Base-by-base conservation (phyloP, 2,329 filamentous ascomycete species). In the Beauveria caledonica region DNA sequence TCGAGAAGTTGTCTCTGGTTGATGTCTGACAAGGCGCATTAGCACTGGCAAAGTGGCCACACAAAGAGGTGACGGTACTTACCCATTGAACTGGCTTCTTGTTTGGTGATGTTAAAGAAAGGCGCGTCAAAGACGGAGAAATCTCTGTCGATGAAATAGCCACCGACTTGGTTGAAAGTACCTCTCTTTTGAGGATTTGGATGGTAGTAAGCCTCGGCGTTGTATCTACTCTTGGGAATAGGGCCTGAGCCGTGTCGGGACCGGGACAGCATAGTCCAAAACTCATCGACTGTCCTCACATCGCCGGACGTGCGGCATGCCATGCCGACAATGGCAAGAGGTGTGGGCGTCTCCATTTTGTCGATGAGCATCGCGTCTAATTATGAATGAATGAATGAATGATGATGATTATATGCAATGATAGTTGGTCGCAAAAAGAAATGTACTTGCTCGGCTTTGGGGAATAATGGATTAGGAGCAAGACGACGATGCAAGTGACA, bases 1-100 rank as follows among this genome's bases (percentile, higher is more conserved):
- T 84, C 80, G 1, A 83, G 71, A 8, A 81, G 71, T 21, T 81
- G 70, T 1, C 81, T 73, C 61, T 83, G 80, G 62, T 83, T 80
- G 0, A 81, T 81, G 53, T 84, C 80, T 67, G 62, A 17, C 5
- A 3, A n/a, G 15, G 3, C n/a, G 9, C 13, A 33, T 61, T 45
- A 61, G 59, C 27, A 42, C 33, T 10, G 10, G 46, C 23, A 8
- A 21, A 1, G 6, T 15, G 10, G 23, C 33, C 17, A 8, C 52
- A 27, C 19, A 19, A n/a, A 56, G 1, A 46, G 11, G 2, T 6
- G 25, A 23, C 6, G 42, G 17, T 7, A 39, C 60, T 33, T 66
- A 71, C 68, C 69, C 77, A 83, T 79, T 0, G 78, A 77, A 52
- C 72, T 72, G 29, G 77, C 79, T 66, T 82, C 78, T 63, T 78